Evolutionary conservation across 768 basidiomycete genomes (phyloP), one percentile per base, ranked within the genome.

Genomic region (Dentipellis sp.): DNA sequence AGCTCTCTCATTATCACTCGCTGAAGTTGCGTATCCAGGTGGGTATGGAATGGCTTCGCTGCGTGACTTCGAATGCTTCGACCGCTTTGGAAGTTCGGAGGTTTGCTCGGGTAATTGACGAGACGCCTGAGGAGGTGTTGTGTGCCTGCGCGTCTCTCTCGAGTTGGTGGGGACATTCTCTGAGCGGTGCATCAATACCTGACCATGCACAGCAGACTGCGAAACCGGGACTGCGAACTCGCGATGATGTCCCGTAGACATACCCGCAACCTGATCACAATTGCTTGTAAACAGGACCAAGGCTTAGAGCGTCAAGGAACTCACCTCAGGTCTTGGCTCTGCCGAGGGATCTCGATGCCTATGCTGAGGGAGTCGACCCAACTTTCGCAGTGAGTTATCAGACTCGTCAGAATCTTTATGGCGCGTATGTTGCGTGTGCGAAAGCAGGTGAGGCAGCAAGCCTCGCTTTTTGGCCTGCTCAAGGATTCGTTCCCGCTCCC

Each of bases 371-470:
- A 58, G 53, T 16, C 49, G 50, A 9, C 21, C 56, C 35, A 39
- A 51, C 49, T 49, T 62, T 52, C 38, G 55, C 49, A 57, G 8
- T 7, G 61, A 62, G 29, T 62, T 62, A 45, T 62, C 61, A 10
- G 61, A 62, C 11, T 62, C 61, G 23, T 62, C 61, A 1, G 61
- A 62, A 35, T 62, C 61, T 34, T 61, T 62, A 50, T 61, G 51
- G 35, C 61, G 61, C 23, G 49, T 34, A n/a, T 55, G 49, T n/a
- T 62, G 38, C 38, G 50, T 9, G n/a, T 35, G 22, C 22, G 29
- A 23, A 23, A 35, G 2, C 8, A 14, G 22, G 19, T 19, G 22
- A 21, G 69, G 68, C 51, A 52, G 60, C 9, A 61, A 61, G 11
- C 59, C 53, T 21, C 37, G 29, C 17, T 62, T 63, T 46, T 42